A percentile compares a stretch with the other conserved stretches of the same genome.
Evolutionary conservation across 2,329 filamentous ascomycete genomes (phyloP).

Genomic region (Paraphaeosphaeria sporulosa): DNA sequence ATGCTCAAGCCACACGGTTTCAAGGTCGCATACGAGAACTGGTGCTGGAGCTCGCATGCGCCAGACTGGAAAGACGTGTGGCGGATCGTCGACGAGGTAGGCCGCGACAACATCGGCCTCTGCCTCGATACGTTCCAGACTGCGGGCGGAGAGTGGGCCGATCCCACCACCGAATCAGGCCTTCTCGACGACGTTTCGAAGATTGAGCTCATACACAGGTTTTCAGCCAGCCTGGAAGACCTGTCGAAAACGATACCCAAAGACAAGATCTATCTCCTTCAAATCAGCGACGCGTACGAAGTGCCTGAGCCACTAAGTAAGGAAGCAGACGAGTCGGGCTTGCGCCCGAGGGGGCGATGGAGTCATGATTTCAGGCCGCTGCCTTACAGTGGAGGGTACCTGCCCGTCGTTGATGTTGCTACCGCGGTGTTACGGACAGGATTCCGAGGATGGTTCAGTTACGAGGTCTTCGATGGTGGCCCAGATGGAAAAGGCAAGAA

Average conservation of each 20-base stretch:
- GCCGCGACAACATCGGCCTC: conserved; percentile 72
- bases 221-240: conserved; percentile 62
- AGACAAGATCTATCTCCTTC: conserved; percentile 77
- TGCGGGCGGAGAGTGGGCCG: conserved; percentile 74
- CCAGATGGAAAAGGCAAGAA: conserved; percentile 61
- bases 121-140: conserved; percentile 83
- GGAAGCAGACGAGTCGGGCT: conserved; percentile 58
- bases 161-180: conserved; percentile 71
- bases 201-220: conserved; percentile 60
- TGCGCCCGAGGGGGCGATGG: conserved; percentile 71
- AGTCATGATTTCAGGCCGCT: conserved; percentile 74
- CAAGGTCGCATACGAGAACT: conserved; percentile 79
- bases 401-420: conserved; percentile 71
- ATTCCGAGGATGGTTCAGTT: conserved; percentile 71
- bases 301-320: conserved; percentile 63
- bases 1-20: conserved; percentile 65
- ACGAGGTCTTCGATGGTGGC: conserved; percentile 74
- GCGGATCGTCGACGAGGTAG: conserved; percentile 69
- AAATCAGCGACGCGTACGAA: conserved; percentile 78
- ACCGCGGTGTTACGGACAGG: conserved; percentile 72
- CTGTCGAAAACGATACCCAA: conserved; percentile 65
- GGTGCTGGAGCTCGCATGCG: conserved; percentile 79
- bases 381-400: conserved; percentile 74
- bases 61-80: conserved; percentile 74
- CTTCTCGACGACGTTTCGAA: conserved; percentile 58